Conservation (phyloP, 2,329 filamentous ascomycete genomes). For the Aspergillus sp. region DNA sequence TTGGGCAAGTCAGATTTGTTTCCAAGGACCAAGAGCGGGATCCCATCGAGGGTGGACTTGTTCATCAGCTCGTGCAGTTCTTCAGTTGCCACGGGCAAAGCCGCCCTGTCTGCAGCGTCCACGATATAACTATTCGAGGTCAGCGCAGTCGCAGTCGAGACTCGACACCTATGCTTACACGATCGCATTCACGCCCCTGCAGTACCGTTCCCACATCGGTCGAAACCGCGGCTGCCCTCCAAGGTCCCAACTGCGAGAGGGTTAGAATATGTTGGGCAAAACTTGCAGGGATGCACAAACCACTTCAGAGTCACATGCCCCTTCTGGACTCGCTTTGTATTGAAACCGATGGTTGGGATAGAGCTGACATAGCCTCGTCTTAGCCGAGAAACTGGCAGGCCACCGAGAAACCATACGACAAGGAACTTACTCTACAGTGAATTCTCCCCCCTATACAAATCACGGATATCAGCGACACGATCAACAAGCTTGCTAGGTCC, state of each 20-base stretch:
- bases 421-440: slow-evolving; percentile 88
- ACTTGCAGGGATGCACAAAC: slow-evolving; percentile 42
- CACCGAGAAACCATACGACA: slow-evolving; percentile 9
- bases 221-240: slow-evolving; percentile 95
- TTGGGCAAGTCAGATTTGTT: slow-evolving; percentile 97
- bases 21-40: slow-evolving; percentile 88
- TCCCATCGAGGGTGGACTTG: slow-evolving; percentile 80
- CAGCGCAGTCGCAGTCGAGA: slow-evolving; percentile 6
- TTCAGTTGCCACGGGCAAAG: slow-evolving; percentile 81
- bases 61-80: slow-evolving; percentile 87
- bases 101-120: slow-evolving; percentile 82
- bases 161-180: slow-evolving; percentile 57
- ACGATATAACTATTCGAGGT: slow-evolving; percentile 72
- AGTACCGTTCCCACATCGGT: slow-evolving; percentile 99
- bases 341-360: slow-evolving; percentile 97
- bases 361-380: slow-evolving; percentile 61
- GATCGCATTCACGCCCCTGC: slow-evolving; percentile 94
- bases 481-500: slow-evolving; percentile 13
- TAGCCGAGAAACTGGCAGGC: slow-evolving; percentile 13
- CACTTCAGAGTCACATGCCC: slow-evolving; percentile 98
- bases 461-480: slow-evolving; percentile 16
- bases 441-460: slow-evolving; percentile 79
- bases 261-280: slow-evolving; percentile 18
- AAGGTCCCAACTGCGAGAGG: slow-evolving; percentile 74
- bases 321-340: slow-evolving; percentile 97